Conservation (phyloP, 352 stramenopile species). For the Globisporangium middletonii region DNA sequence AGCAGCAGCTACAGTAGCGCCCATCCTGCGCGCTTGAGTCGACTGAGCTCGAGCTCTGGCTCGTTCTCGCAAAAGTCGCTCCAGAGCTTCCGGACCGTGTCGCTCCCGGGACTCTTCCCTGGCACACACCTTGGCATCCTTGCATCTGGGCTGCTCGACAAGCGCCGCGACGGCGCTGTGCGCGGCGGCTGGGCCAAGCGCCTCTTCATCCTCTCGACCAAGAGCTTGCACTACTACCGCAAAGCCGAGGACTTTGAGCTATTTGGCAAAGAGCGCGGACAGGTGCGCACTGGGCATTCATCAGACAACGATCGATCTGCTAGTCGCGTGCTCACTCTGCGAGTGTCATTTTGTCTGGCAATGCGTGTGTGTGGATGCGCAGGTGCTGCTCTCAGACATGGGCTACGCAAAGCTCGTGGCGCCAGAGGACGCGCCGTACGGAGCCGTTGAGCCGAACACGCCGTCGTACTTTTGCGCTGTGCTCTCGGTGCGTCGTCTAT, state of each 20-base stretch:
- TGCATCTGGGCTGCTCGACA: constrained; percentile 70
- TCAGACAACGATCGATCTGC: not conserved
- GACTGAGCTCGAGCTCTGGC: constrained; percentile 47
- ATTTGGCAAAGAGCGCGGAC: constrained; percentile 79
- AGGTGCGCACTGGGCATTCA: constrained; percentile 18
- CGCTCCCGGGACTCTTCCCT: constrained; percentile 61
- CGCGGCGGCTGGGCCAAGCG: constrained; percentile 74
- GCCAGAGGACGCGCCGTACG: constrained; percentile 67
- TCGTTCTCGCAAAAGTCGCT: constrained; percentile 48
- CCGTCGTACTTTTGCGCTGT: constrained; percentile 63
- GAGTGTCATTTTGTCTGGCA: not conserved
- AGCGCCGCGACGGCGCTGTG: constrained; percentile 77
- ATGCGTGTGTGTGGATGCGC: not conserved
- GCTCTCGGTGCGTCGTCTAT: constrained; percentile 42
- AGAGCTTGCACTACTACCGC: constrained; percentile 80
- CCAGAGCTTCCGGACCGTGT: constrained; percentile 66
- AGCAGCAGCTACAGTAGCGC: constrained; percentile 20
- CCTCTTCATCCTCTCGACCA: constrained; percentile 78
- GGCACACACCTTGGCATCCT: constrained; percentile 73
- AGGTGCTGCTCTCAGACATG: constrained; percentile 60
- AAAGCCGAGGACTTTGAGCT: constrained; percentile 77
- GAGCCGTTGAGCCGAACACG: constrained; percentile 52
- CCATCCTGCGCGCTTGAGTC: constrained; percentile 31
- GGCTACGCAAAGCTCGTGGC: constrained; percentile 69
- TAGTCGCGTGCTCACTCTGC: not conserved